phyloP scores from a whole-genome alignment of 805 yeast species.

The Pichia ethanolica region DNA sequence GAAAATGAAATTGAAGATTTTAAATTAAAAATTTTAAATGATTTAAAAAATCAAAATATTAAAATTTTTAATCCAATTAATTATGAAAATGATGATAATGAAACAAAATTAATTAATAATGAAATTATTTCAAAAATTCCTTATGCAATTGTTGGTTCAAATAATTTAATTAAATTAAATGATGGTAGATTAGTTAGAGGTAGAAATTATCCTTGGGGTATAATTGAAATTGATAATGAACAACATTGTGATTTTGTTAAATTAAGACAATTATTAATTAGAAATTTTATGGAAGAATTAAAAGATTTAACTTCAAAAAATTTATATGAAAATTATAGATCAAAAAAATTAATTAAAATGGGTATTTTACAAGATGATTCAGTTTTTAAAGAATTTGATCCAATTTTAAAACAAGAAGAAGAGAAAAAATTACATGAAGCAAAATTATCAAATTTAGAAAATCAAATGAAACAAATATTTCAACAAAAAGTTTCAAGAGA shows the following conservation, averaged over 20 bases:
- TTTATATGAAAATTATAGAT: slow-evolving; percentile 84
- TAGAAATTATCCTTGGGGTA: slow-evolving; percentile 95
- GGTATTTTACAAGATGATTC: slow-evolving; percentile 89
- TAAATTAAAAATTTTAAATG: slow-evolving; percentile 71
- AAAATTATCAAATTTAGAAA: slow-evolving; percentile 86
- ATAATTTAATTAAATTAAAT: slow-evolving; percentile 54
- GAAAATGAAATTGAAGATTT: slow-evolving; percentile 75
- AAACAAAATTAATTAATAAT: slow-evolving; percentile 56
- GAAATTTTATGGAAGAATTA: slow-evolving; percentile 89
- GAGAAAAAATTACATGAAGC: slow-evolving; percentile 91
- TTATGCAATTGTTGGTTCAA: slow-evolving; percentile 91
- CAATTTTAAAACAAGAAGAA: slow-evolving; percentile 85
- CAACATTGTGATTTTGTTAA: slow-evolving; percentile 87
- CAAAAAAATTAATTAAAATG: slow-evolving; percentile 66
- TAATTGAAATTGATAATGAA: slow-evolving; percentile 91
- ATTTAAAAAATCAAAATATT: slow-evolving; percentile 67
- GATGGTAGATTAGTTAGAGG: slow-evolving; percentile 85
- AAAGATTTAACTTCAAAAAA: slow-evolving; percentile 72
- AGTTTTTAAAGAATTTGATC: slow-evolving; percentile 94
- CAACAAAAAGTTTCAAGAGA: slow-evolving; percentile 94
- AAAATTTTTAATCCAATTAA: slow-evolving; percentile 69
- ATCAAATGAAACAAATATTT: slow-evolving; percentile 94
- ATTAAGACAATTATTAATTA: slow-evolving; percentile 79
- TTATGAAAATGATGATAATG: slow-evolving; percentile 75
- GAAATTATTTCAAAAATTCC: slow-evolving; percentile 71